Evolutionary conservation across 2,329 filamentous ascomycete genomes (phyloP), one percentile per base, ranked within the genome.

Genomic region (Diaporthe aspalathi): DNA sequence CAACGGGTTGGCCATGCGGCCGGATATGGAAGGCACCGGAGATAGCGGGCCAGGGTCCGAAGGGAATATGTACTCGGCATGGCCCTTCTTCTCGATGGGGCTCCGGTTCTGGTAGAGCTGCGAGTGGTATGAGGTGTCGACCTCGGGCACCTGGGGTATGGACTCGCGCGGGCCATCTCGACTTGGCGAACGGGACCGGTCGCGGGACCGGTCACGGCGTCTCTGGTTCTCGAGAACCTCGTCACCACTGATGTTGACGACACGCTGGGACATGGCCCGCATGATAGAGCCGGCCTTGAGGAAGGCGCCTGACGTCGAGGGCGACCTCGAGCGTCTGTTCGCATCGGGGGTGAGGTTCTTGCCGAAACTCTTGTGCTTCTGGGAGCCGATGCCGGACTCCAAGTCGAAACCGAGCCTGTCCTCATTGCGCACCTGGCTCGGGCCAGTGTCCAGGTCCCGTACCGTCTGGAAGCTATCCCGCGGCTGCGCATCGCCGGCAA

Each of bases 221-320:
- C 91, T 86, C 66, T 89, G 90, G 73, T 92, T 90, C 79, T 97
- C 94, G 20, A 95, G 86, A 24, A 93, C 84, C 76, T 98, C 94
- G 5, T 98, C 96, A 79, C 97, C 97, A 82, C 94, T 97, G 76
- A 99, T 89, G 78, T 98, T 98, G 78, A 99, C 96, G 70, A 99
- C 95, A 84, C 96, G 94, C 83, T 98, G 95, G 40, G 97, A 98
- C 90, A 99, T 97, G 73, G 90, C 90, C 74, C 92, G 89, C 81
- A 95, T 89, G 76, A 94, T 93, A 11, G 92, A 93, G 54, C 92
- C 89, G 73, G 93, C 92, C 75, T 90, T 87, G 29, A 87, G 89
- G 67, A 95, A 80, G 22, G 92, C 91, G 32, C 88, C 88, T 14
- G 89, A 87, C 11, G 88, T 86, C 22, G 91, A 91, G 2, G 89